Base-by-base conservation (phyloP, 352 stramenopile species). In the Albugo laibachii region DNA sequence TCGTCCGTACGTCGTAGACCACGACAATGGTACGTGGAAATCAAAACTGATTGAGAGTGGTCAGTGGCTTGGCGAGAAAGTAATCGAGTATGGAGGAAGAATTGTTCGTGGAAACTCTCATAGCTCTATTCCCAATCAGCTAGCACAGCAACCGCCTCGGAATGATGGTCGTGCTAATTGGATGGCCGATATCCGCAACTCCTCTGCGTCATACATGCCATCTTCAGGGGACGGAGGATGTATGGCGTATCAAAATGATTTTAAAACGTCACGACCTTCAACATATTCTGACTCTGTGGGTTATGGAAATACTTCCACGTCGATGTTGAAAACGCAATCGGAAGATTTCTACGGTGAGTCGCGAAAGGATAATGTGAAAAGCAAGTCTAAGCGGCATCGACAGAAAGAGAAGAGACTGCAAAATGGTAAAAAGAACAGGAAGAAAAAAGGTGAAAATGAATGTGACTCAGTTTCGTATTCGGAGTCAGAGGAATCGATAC, bases 141-240 rank as follows among this genome's bases (percentile, higher is more conserved):
- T 56, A 14, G 52, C 46, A 20, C 49, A 56, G 41, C 56, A 79
- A 18, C 60, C 66, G 57, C 64, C 70, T 34, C 51, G 64, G 36
- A 83, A 83, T 54, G 70, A 83, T 53, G 70, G 70, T 53, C 70
- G 70, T 38, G 70, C 70, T 20, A 80, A 73, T 56, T 83, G 70
- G 70, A 83, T 83, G 70, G 70, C 68, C 0, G 68, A 83, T 49
- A 83, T 83, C 47, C 67, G 70, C 16, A 73, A 57, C 47, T 63
- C 58, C 21, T 59, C 57, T 36, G 68, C 65, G 11, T 72, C 65
- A 36, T 64, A 54, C n/a, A 58, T 48, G 1, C 56, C 49, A 21
- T 46, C 47, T 15, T 38, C 37, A 11, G 41, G 44, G 11, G 45
- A 54, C 8, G 43, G 43, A 42, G 43, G 43, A 8, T 24, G 20